A percentile compares a stretch with the other conserved stretches of the same genome.
Evolutionary conservation across 2,329 filamentous ascomycete species (phyloP).

Genomic region (Xylariaceae sp.): DNA sequence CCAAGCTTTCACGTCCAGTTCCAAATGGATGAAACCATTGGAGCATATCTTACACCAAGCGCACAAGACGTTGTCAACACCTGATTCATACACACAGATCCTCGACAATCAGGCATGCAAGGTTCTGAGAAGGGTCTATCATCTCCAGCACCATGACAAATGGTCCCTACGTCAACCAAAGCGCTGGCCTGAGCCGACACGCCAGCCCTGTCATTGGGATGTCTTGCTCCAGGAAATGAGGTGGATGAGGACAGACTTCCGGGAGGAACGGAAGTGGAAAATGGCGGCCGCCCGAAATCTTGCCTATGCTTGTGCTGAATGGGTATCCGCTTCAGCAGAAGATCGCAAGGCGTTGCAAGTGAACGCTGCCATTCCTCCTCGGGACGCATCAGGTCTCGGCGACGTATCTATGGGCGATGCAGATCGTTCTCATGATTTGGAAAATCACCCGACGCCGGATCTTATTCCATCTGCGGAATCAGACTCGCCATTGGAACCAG

Average conservation of each 20-base stretch:
- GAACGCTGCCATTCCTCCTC: slow-evolving; percentile 53
- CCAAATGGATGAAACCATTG: slow-evolving; percentile 63
- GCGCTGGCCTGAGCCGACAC: slow-evolving; percentile 77
- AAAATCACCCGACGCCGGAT: slow-evolving; percentile 65
- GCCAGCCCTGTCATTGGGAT: slow-evolving; percentile 81
- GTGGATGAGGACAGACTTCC: slow-evolving; percentile 97
- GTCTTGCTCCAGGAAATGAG: slow-evolving; percentile 87
- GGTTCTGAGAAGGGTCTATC: slow-evolving; percentile 83
- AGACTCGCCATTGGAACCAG: slow-evolving; percentile 55
- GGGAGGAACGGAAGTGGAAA: slow-evolving; percentile 95
- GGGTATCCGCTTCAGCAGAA: slow-evolving; percentile 66
- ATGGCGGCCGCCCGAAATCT: slow-evolving; percentile 76
- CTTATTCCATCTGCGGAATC: slow-evolving; percentile 66
- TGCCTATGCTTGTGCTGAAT: slow-evolving; percentile 82
- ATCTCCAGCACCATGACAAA: slow-evolving; percentile 85
- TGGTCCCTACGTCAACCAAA: slow-evolving; percentile 93
- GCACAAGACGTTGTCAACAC: slow-evolving; percentile 86
- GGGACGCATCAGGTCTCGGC: slow-evolving; percentile 34
- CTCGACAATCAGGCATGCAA: slow-evolving; percentile 87
- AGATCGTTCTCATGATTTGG: slow-evolving; percentile 35
- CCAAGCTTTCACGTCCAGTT: slow-evolving; percentile 57
- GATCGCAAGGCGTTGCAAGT: slow-evolving; percentile 72
- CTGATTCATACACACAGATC: slow-evolving; percentile 80
- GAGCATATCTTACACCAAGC: slow-evolving; percentile 78
- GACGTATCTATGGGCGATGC: slow-evolving; percentile 41